phyloP scores from a whole-genome alignment of 768 basidiomycete species.

The Russula olivacea region DNA sequence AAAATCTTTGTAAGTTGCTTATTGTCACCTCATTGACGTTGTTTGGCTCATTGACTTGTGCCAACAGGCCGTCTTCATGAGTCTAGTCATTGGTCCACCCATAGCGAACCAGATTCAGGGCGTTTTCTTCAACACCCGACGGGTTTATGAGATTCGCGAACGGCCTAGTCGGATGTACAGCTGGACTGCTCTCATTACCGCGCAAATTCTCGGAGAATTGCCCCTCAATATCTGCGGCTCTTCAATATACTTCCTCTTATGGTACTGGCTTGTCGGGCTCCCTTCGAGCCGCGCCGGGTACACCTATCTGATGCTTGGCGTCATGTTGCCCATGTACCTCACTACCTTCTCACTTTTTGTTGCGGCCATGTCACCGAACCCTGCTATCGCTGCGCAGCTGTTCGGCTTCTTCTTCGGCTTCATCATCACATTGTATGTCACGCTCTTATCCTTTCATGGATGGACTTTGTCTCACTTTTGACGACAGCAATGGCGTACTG shows the following conservation, averaged over 20 bases:
- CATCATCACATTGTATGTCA: conserved; percentile 39
- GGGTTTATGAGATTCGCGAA: conserved; percentile 40
- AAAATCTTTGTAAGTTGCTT: conserved; percentile 37
- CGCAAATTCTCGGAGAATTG: conserved; percentile 37
- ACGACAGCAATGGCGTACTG: conserved; percentile 41
- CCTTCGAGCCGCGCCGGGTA: conserved; percentile 36
- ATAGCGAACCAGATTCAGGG: conserved; percentile 40
- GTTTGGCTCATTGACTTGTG: background rate
- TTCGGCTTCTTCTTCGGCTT: conserved; percentile 38
- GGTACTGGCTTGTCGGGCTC: conserved; percentile 46
- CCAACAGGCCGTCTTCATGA: conserved; percentile 34
- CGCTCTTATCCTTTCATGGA: background rate
- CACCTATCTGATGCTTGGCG: conserved; percentile 35
- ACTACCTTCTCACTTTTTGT: conserved; percentile 40
- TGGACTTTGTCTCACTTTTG: background rate
- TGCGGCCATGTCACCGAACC: conserved; percentile 39
- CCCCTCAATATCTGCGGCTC: conserved; percentile 41
- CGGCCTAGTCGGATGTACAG: conserved; percentile 39
- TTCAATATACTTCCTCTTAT: conserved; percentile 41
- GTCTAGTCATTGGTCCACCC: conserved; percentile 33
- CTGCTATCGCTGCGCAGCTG: conserved; percentile 37
- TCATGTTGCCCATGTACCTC: conserved; percentile 42
- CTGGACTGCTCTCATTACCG: conserved; percentile 35
- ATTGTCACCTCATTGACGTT: background rate
- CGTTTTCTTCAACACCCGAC: conserved; percentile 36